Percentiles rank a stretch among this genome's conserved stretches.
Evolutionary conservation across 2,329 filamentous ascomycete genomes (phyloP).

Genomic region (Colletotrichum coccodes): DNA sequence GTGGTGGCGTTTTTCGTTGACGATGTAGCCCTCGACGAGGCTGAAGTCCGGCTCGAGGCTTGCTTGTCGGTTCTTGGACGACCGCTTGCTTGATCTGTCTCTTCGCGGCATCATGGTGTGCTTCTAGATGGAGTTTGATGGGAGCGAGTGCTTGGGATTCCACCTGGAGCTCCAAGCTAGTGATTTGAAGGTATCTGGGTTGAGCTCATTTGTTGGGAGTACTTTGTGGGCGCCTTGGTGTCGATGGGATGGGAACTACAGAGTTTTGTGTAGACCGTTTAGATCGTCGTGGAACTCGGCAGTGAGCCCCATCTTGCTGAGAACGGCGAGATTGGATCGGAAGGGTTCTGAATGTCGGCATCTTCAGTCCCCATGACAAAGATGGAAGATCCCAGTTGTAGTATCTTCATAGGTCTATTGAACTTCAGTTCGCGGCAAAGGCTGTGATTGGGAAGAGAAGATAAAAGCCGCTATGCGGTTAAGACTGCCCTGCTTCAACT

Average conservation of each 20-base stretch:
- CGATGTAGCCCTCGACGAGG: not conserved
- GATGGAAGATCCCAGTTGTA: not conserved
- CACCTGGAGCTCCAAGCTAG: not conserved
- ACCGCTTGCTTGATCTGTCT: not conserved
- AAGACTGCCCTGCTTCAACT: not conserved
- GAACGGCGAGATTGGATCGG: not conserved
- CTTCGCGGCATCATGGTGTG: conserved; percentile 12
- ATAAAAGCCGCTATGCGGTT: not conserved
- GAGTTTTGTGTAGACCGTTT: not conserved
- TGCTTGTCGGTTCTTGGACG: not conserved
- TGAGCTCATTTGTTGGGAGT: not conserved
- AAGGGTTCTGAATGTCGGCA: not conserved
- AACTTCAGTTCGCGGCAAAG: not conserved
- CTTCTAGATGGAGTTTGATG: not conserved
- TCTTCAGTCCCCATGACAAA: not conserved
- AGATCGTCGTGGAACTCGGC: not conserved
- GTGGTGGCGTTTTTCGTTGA: not conserved
- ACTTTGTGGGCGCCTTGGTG: not conserved
- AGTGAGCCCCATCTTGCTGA: not conserved
- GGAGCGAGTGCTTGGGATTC: not conserved
- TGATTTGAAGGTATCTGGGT: not conserved
- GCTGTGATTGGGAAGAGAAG: not conserved
- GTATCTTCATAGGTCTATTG: not conserved
- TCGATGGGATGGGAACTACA: not conserved
- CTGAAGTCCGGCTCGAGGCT: not conserved